Percentiles rank a stretch among this genome's conserved stretches.
These are phyloP conservation scores for Dalbergia cochinchinensis DNA, from an alignment of 306 rosid genomes.

Conservation along the genomic window DNA sequence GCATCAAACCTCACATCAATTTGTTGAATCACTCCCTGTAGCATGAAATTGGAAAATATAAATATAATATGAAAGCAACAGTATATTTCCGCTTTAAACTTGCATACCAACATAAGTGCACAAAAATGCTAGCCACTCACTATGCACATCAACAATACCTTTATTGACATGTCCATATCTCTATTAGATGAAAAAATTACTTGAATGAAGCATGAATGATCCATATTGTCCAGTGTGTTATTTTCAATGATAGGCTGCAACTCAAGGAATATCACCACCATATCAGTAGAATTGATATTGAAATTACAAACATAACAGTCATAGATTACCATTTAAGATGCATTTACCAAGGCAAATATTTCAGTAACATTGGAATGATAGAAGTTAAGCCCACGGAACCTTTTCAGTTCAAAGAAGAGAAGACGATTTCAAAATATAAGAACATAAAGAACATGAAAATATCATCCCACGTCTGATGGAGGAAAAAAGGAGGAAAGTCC, in stretches of 20 bases:
- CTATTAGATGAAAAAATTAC: slow-evolving; percentile 61
- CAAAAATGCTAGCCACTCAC: slow-evolving; percentile 40
- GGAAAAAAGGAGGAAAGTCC: neutral
- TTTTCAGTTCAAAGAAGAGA: neutral
- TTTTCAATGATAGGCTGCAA: slow-evolving; percentile 66
- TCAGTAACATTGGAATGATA: neutral
- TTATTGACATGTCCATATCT: slow-evolving; percentile 65
- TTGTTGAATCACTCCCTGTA: slow-evolving; percentile 76
- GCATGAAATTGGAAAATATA: slow-evolving; percentile 27
- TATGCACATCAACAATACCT: slow-evolving; percentile 60
- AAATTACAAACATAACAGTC: neutral
- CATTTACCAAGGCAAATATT: slow-evolving; percentile 12
- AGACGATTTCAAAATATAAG: neutral
- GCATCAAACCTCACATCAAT: slow-evolving; percentile 73
- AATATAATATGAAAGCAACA: slow-evolving; percentile 19
- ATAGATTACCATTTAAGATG: slow-evolving; percentile 6
- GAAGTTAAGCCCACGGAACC: neutral
- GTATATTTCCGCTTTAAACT: slow-evolving; percentile 32
- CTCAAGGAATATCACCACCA: slow-evolving; percentile 38
- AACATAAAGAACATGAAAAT: neutral
- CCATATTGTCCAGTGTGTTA: slow-evolving; percentile 45
- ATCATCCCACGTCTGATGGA: neutral
- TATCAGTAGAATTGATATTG: slow-evolving; percentile 3
- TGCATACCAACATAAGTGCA: slow-evolving; percentile 30
- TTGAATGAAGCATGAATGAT: slow-evolving; percentile 63